These are phyloP conservation scores for Ganoderma sinense DNA, from an alignment of 1,284 basidiomycete genomes.

Conservation along the genomic window DNA sequence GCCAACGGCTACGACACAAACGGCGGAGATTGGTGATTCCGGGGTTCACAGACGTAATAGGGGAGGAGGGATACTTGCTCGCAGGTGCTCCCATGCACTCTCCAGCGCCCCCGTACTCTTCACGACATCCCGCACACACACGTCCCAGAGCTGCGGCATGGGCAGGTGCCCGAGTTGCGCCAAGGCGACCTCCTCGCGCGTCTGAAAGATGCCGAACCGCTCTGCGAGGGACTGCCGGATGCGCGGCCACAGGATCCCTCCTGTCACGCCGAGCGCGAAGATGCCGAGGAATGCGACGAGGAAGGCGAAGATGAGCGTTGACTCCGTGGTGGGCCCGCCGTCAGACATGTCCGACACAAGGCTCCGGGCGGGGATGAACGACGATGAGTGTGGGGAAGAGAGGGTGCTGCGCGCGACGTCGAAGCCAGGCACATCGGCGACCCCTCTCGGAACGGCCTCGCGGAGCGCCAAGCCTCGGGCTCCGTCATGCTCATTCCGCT, in stretches of 20 bases:
- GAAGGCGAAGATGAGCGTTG: constrained; percentile 26
- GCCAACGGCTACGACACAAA: constrained; percentile 22
- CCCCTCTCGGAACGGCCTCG: not conserved
- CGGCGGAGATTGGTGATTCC: constrained; percentile 1
- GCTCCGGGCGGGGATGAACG: not conserved
- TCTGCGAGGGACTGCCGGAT: constrained; percentile 10
- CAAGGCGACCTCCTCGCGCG: not conserved
- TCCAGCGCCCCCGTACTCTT: constrained; percentile 16
- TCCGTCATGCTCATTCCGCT: not conserved
- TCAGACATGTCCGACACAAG: not conserved
- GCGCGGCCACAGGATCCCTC: constrained; percentile 23
- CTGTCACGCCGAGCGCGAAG: constrained; percentile 16
- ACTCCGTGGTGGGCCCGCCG: constrained; percentile 4
- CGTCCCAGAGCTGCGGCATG: constrained; percentile 18
- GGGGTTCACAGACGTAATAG: constrained; percentile 5
- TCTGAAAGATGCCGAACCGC: constrained; percentile 6
- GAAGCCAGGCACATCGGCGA: not conserved
- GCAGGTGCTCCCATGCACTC: constrained; percentile 26
- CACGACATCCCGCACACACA: constrained; percentile 20
- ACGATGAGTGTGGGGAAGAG: not conserved
- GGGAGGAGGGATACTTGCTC: constrained; percentile 24
- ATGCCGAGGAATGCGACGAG: constrained; percentile 24
- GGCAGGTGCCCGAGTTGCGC: not conserved
- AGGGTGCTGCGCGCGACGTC: not conserved
- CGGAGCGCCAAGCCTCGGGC: not conserved